Percentiles rank a stretch among this genome's conserved stretches.
These are phyloP conservation scores for Misopates orontium DNA, from an alignment of 257 asterid genomes.

Conservation along the genomic window DNA sequence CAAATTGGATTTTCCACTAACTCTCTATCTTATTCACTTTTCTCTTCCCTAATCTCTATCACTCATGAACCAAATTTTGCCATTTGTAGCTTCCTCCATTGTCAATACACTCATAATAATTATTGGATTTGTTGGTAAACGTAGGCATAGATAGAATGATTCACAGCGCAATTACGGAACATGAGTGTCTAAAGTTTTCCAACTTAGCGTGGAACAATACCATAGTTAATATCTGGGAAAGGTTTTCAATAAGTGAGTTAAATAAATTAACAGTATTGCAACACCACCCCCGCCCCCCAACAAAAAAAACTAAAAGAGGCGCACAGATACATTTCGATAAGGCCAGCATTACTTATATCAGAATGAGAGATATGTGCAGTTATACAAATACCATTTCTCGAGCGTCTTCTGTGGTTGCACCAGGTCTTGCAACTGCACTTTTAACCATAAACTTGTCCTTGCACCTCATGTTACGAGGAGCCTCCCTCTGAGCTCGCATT, in stretches of 20 bases:
- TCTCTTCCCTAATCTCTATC: too few relatives aligned
- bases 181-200: not conserved
- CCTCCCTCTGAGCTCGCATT: constrained; percentile 45
- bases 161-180: not conserved
- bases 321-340: too few relatives aligned
- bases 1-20: too few relatives aligned
- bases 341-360: not conserved
- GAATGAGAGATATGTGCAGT: not conserved
- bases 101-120: not conserved
- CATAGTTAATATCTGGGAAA: not conserved
- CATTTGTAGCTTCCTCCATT: not conserved
- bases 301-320: too few relatives aligned
- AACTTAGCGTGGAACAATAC: not conserved
- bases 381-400: constrained; percentile 36
- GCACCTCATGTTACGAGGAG: constrained; percentile 53
- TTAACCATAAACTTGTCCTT: constrained; percentile 72
- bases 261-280: too few relatives aligned
- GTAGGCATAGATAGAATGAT: not conserved
- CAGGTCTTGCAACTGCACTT: constrained; percentile 48
- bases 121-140: not conserved
- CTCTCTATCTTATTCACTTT: too few relatives aligned
- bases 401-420: constrained; percentile 40
- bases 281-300: too few relatives aligned
- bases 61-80: constrained; percentile 12
- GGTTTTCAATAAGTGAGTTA: too few relatives aligned